Evolutionary conservation across 371 early-diverging fungal genomes (phyloP).

Genomic region (Lichtheimia ramosa): DNA sequence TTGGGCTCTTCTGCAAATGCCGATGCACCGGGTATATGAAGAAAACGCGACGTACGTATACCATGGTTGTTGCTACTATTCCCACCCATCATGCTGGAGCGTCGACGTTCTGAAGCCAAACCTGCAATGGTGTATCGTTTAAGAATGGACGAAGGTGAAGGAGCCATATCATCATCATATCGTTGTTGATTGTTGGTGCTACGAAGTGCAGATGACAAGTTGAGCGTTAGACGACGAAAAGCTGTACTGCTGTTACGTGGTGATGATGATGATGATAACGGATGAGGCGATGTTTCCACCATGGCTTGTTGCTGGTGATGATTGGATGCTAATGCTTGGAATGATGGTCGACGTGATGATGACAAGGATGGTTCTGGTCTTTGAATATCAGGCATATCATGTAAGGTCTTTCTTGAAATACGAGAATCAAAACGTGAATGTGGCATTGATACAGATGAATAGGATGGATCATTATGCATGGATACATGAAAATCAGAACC

Average conservation of each 20-base stretch:
- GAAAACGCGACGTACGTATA: constrained; percentile 19
- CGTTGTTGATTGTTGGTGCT: background rate
- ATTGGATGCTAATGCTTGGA: background rate
- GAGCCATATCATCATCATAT: background rate
- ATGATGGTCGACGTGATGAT: background rate
- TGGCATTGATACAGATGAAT: background rate
- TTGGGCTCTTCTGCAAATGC: background rate
- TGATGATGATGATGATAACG: background rate
- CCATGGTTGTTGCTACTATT: constrained; percentile 2
- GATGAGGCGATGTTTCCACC: background rate
- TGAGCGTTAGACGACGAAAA: constrained; percentile 24
- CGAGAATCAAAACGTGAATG: constrained; percentile 5
- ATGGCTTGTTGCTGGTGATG: too few relatives aligned
- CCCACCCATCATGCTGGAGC: constrained; percentile 10
- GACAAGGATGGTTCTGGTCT: background rate
- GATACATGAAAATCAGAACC: constrained; percentile 22
- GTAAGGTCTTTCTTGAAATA: background rate
- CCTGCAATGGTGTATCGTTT: constrained; percentile 14
- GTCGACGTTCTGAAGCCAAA: constrained; percentile 6
- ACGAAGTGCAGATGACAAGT: constrained; percentile 16
- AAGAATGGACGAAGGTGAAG: background rate
- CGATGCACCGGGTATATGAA: constrained; percentile 9
- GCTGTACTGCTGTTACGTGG: constrained; percentile 5
- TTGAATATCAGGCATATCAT: background rate
- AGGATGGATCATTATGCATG: background rate